phyloP scores from a whole-genome alignment of 2,329 filamentous ascomycete genomes.

The Arachnopeziza araneosa region DNA sequence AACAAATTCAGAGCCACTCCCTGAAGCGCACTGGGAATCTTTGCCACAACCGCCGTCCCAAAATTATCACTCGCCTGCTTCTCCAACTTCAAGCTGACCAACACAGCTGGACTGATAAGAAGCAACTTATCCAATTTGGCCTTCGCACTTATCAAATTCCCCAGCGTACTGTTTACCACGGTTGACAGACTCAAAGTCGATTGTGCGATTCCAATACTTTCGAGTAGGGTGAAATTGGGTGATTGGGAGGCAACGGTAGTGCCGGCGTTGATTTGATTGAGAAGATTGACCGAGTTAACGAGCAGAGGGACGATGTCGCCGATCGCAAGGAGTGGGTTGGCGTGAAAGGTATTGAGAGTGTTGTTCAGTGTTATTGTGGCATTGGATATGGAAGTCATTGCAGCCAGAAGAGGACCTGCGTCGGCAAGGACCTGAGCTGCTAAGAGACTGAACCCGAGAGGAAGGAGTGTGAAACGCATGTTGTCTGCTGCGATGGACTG shows the following conservation, averaged over 20 bases:
- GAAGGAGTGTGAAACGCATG: conserved; percentile 8
- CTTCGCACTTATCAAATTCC: conserved; percentile 28
- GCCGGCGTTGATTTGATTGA: conserved; percentile 36
- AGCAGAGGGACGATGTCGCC: conserved; percentile 33
- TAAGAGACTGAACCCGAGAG: conserved; percentile 11
- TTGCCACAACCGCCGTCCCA: conserved; percentile 11
- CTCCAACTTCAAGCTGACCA: conserved; percentile 38
- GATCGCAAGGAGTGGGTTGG: conserved; percentile 7
- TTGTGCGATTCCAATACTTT: conserved; percentile 29
- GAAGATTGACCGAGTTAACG: conserved; percentile 26
- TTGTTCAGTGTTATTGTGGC: conserved; percentile 17
- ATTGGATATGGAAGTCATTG: conserved; percentile 18
- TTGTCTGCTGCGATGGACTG: background rate
- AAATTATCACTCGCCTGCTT: conserved; percentile 33
- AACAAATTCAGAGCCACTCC: conserved; percentile 28
- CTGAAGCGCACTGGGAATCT: conserved; percentile 13
- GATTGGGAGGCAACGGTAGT: conserved; percentile 34
- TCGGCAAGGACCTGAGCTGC: conserved; percentile 19
- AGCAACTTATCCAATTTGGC: conserved; percentile 40
- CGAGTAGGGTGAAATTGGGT: conserved; percentile 31
- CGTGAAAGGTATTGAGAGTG: conserved; percentile 11
- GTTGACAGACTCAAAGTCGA: background rate
- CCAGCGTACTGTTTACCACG: conserved; percentile 8
- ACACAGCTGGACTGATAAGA: conserved; percentile 37
- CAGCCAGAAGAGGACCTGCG: conserved; percentile 19